Base-by-base conservation (phyloP, 106 monocot species). In the Xerophyta viscosa region DNA sequence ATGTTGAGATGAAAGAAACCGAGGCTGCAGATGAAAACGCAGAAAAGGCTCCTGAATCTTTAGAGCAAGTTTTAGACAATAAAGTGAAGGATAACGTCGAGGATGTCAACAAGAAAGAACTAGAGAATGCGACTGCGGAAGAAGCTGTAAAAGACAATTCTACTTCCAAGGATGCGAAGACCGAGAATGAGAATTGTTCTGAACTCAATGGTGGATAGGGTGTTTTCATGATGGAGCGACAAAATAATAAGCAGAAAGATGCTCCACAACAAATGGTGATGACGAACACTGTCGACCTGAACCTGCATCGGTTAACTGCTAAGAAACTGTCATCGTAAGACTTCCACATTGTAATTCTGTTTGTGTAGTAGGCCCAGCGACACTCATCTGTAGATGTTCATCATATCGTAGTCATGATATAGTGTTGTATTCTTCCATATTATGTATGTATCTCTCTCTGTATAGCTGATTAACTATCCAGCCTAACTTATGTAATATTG, bases 1-100 rank as follows among this genome's bases (percentile, higher is more conserved):
- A 62, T 68, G 49, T 29, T 5, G 72, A 87, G 37, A 78, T 68
- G 71, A 69, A 74, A 68, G 77, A 61, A 25, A 24, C 62, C 53
- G 71, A 71, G 56, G 50, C 10, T 20, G 46, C 12, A 25, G 33
- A 37, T 22, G 22, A 20, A 7, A 1, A 7, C 46, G 20, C 15
- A 1, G 46, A 46, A 46, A 46, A 46, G 20, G 2, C 46, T 46
- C 19, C 46, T 18, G 4, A 14, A 20, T 18, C 43, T 42, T 18
- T 11, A n/a, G 47, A 50, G 24, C 24, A 68, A 52, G 43, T 42
- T 31, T 18, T 23, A 11, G 52, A 14, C 10, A 19, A 49, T 3
- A 46, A 46, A 31, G 10, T 24, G 22, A 53, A 52, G 1, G 43
- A 60, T 39, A 25, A 52, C 19, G 19, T 22, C n/a, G 60, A 65